phyloP scores from a whole-genome alignment of 2,329 filamentous ascomycete genomes.

The Diplocarpon mali region DNA sequence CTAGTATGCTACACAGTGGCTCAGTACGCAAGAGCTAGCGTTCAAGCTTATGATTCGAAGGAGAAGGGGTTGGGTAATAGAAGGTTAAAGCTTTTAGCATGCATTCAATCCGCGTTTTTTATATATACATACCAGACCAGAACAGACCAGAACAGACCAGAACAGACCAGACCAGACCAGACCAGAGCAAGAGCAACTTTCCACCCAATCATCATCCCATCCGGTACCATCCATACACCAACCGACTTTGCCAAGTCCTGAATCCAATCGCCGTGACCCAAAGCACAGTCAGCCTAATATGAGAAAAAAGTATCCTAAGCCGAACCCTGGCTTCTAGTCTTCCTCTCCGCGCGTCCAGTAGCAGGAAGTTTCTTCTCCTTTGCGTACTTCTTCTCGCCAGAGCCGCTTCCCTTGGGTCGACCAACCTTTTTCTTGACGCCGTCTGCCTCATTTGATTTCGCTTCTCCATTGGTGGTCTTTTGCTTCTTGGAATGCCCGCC shows the following conservation, averaged over 20 bases:
- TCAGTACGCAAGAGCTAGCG: too few relatives aligned
- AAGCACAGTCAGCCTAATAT: conserved; percentile 1
- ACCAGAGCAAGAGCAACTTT: neutral
- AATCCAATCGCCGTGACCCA: conserved; percentile 3
- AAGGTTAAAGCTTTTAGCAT: conserved; percentile 2
- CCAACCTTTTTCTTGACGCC: conserved; percentile 22
- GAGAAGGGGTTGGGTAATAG: neutral
- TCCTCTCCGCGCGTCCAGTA: conserved; percentile 19
- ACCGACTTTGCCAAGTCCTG: conserved; percentile 6
- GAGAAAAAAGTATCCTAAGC: conserved; percentile 5
- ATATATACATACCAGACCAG: neutral
- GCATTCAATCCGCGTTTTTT: conserved; percentile 1
- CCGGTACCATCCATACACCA: neutral
- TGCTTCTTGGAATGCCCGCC: conserved; percentile 14
- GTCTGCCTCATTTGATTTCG: conserved; percentile 7
- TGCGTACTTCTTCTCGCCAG: conserved; percentile 14
- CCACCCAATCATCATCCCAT: neutral
- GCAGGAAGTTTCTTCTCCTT: conserved; percentile 24
- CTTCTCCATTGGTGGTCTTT: conserved; percentile 12
- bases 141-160: conserved; percentile 3
- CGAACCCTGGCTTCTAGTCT: conserved; percentile 24
- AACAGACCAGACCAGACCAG: neutral
- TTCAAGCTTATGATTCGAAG: neutral
- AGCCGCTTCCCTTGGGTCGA: conserved; percentile 15
- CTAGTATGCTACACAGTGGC: too few relatives aligned